A percentile compares a stretch with the other conserved stretches of the same genome.
Evolutionary conservation across 2,329 filamentous ascomycete genomes (phyloP).

Genomic region (Phaeosphaeria sp.): DNA sequence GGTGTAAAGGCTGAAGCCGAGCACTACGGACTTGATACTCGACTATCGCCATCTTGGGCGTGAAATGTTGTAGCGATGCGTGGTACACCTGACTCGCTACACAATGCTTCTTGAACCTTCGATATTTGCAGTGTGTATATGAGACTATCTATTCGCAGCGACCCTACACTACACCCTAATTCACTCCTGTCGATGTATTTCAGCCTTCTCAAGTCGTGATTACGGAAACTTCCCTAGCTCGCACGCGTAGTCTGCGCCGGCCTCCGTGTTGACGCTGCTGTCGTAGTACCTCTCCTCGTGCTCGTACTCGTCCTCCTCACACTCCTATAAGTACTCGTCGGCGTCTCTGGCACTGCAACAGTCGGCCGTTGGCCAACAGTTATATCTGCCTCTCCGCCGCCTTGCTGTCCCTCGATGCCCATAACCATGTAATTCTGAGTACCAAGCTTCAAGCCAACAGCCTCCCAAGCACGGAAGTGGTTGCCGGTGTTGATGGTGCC

Average conservation of each 20-base stretch:
- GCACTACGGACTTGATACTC: too few species aligned
- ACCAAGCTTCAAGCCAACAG: constrained; percentile 1
- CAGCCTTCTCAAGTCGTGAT: too few species aligned
- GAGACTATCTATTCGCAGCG: too few species aligned
- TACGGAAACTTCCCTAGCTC: background rate
- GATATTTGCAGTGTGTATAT: too few species aligned
- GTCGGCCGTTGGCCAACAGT: background rate
- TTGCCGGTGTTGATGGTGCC: constrained; percentile 3
- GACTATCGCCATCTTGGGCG: too few species aligned
- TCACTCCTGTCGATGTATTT: too few species aligned
- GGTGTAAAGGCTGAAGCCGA: too few species aligned
- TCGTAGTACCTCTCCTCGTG: background rate
- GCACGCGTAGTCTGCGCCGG: background rate
- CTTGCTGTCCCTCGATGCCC: constrained; percentile 9
- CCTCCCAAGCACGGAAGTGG: constrained; percentile 4
- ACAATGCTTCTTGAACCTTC: too few species aligned
- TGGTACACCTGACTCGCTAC: too few species aligned
- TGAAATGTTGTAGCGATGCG: too few species aligned
- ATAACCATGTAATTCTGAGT: constrained; percentile 10
- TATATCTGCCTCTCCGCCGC: constrained; percentile 6
- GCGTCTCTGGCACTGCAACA: background rate
- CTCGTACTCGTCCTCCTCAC: constrained; percentile 1
- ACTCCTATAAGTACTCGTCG: background rate
- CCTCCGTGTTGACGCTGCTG: background rate
- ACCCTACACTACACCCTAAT: too few species aligned